phyloP scores from a whole-genome alignment of 345 rosid species.

The Salix suchowensis region DNA sequence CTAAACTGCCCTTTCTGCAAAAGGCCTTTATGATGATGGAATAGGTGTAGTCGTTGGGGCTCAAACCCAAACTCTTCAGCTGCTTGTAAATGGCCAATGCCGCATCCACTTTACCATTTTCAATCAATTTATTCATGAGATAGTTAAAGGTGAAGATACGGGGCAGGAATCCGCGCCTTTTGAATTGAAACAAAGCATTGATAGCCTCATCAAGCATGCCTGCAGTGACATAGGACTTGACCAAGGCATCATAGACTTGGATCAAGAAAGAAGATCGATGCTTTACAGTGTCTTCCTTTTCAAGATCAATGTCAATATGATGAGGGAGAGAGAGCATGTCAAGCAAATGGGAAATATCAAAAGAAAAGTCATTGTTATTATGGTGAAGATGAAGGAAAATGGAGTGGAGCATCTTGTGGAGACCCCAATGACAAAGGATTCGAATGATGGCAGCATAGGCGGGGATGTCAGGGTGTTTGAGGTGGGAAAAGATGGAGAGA shows the following conservation, averaged over 20 bases:
- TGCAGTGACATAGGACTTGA: slow-evolving; percentile 13
- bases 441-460: slow-evolving; percentile 7
- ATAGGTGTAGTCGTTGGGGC: slow-evolving; percentile 14
- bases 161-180: slow-evolving; percentile 9
- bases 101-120: not conserved
- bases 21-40: not conserved
- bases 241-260: slow-evolving; percentile 14
- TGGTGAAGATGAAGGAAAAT: slow-evolving; percentile 6
- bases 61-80: slow-evolving; percentile 17
- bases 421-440: slow-evolving; percentile 11
- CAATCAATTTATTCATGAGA: slow-evolving; percentile 11
- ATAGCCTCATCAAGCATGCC: slow-evolving; percentile 19
- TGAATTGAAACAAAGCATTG: slow-evolving; percentile 5
- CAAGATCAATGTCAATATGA: not conserved
- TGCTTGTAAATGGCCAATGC: slow-evolving; percentile 5
- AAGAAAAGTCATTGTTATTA: not conserved
- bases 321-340: not conserved
- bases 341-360: slow-evolving; percentile 8
- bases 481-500: slow-evolving; percentile 10
- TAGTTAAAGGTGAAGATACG: slow-evolving; percentile 15
- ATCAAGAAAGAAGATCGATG: not conserved
- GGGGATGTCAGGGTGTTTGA: slow-evolving; percentile 7
- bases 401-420: slow-evolving; percentile 1
- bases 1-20: slow-evolving; percentile 2
- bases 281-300: not conserved